Conservation (phyloP, 371 early-diverging fungal species). For the Thermomucor indicae-seudaticae region DNA sequence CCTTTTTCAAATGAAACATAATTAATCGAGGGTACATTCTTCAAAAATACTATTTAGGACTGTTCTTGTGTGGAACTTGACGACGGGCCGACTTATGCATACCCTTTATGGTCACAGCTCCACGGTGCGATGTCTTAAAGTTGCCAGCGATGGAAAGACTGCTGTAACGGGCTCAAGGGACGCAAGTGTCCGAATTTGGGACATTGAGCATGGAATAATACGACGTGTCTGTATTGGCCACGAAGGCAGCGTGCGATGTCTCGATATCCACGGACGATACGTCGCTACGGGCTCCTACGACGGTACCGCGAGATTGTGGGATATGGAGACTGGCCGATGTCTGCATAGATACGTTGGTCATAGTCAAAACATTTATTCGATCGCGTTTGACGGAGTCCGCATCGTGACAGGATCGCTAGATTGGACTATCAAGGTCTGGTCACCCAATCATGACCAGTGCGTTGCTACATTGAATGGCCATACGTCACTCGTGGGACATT, state of each 20-base stretch:
- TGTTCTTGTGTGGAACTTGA: slow-evolving; percentile 87
- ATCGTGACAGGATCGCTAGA: slow-evolving; percentile 75
- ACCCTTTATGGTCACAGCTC: slow-evolving; percentile 85
- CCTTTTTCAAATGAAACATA: no score
- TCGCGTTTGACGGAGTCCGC: slow-evolving; percentile 62
- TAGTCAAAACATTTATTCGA: slow-evolving; percentile 59
- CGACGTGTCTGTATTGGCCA: slow-evolving; percentile 63
- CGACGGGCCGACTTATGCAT: slow-evolving; percentile 67
- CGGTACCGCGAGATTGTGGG: slow-evolving; percentile 86
- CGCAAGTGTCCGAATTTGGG: slow-evolving; percentile 77
- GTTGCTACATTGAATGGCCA: slow-evolving; percentile 69
- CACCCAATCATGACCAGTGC: slow-evolving; percentile 49
- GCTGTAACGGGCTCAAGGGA: slow-evolving; percentile 91
- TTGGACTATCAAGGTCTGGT: slow-evolving; percentile 73
- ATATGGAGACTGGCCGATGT: slow-evolving; percentile 65
- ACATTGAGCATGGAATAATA: slow-evolving; percentile 61
- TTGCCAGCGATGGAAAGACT: slow-evolving; percentile 48
- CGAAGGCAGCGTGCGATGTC: slow-evolving; percentile 76
- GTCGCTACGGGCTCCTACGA: slow-evolving; percentile 90
- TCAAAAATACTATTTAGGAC: slow-evolving; percentile 35
- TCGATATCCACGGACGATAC: slow-evolving; percentile 72
- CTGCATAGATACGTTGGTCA: slow-evolving; percentile 65
- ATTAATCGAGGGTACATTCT: slow-evolving; percentile 8
- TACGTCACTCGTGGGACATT: slow-evolving; percentile 79
- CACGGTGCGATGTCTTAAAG: slow-evolving; percentile 83